A percentile compares a stretch with the other conserved stretches of the same genome.
Evolutionary conservation across 2,329 filamentous ascomycete genomes (phyloP).

Genomic region (Cladosporium oxysporum): DNA sequence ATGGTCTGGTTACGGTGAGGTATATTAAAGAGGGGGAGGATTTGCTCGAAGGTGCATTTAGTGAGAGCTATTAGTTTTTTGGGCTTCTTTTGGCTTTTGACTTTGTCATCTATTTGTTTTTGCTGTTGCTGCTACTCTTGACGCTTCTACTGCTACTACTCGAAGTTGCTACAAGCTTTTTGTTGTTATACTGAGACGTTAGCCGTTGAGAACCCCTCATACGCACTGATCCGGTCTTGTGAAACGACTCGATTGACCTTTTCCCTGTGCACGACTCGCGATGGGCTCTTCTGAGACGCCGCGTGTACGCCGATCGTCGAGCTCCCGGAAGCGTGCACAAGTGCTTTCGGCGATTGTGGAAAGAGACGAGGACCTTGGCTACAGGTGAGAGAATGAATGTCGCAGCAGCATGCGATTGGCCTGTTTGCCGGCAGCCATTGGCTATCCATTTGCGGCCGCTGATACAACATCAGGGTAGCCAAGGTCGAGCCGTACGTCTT

Average conservation of each 20-base stretch:
- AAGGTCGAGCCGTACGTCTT: conserved; percentile 11
- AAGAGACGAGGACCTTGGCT: neutral
- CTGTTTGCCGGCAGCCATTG: neutral
- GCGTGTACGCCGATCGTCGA: neutral
- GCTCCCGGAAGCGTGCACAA: neutral
- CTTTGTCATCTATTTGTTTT: neutral
- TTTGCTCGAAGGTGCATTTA: neutral
- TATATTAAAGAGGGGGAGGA: neutral
- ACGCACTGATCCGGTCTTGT: neutral
- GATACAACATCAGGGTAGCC: neutral
- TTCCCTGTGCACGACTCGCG: neutral
- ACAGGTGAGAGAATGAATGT: neutral
- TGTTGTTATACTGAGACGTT: neutral
- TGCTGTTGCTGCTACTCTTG: neutral
- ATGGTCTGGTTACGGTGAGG: neutral
- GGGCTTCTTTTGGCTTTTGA: neutral
- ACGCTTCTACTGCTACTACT: neutral
- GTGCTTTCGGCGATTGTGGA: neutral
- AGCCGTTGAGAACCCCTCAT: neutral
- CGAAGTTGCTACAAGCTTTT: neutral
- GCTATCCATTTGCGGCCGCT: neutral
- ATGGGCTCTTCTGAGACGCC: neutral
- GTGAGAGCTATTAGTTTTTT: neutral
- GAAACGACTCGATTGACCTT: neutral
- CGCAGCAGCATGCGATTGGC: neutral